phyloP scores from a whole-genome alignment of 371 early-diverging fungal species.

The Syncephalastrum sp. region DNA sequence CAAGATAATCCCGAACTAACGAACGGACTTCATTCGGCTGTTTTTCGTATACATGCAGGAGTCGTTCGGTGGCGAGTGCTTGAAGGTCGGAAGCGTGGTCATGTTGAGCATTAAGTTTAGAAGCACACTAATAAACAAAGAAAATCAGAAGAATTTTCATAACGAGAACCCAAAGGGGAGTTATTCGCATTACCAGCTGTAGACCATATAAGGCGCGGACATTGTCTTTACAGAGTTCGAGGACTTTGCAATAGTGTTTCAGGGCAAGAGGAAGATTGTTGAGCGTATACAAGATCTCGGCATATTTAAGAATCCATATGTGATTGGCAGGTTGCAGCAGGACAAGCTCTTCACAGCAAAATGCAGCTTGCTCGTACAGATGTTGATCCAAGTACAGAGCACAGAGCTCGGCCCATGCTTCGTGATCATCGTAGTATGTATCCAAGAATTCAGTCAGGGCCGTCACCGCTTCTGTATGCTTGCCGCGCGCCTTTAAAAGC shows the following conservation, averaged over 20 bases:
- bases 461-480: slow-evolving; percentile 70
- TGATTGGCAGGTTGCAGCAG: slow-evolving; percentile 82
- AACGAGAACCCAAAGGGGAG: neutral
- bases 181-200: slow-evolving; percentile 49
- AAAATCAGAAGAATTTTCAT: neutral
- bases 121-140: slow-evolving; percentile 26
- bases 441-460: slow-evolving; percentile 76
- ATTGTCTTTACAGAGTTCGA: slow-evolving; percentile 74
- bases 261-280: slow-evolving; percentile 59
- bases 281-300: slow-evolving; percentile 78
- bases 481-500: slow-evolving; percentile 63
- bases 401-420: slow-evolving; percentile 86
- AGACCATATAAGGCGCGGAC: slow-evolving; percentile 78
- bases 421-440: slow-evolving; percentile 78
- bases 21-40: slow-evolving; percentile 19
- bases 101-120: slow-evolving; percentile 36
- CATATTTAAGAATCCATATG: slow-evolving; percentile 83
- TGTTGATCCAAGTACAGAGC: slow-evolving; percentile 66
- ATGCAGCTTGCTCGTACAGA: slow-evolving; percentile 84
- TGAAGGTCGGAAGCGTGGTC: slow-evolving; percentile 52
- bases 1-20: slow-evolving; percentile 33
- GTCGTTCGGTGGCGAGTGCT: slow-evolving; percentile 67
- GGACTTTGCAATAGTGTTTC: slow-evolving; percentile 73
- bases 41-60: slow-evolving; percentile 40
- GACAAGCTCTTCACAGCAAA: slow-evolving; percentile 87